These are phyloP conservation scores for Phytophthora multivora DNA, from an alignment of 352 stramenopile genomes.

Conservation along the genomic window DNA sequence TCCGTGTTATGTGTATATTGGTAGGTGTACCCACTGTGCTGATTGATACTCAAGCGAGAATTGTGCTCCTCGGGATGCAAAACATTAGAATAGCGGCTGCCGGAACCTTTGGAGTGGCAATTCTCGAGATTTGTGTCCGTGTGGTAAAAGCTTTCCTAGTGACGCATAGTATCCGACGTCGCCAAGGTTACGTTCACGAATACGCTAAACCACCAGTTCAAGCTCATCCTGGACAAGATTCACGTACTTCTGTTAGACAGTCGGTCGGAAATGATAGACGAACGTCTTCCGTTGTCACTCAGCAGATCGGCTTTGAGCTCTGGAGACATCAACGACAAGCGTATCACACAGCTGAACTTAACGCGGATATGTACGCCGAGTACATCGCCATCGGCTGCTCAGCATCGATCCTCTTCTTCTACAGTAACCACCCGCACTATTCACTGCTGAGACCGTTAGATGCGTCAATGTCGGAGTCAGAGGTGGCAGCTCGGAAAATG, in stretches of 20 bases:
- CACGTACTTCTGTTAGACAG: constrained; percentile 6
- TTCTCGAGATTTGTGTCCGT: constrained; percentile 39
- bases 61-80: constrained; percentile 37
- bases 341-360: constrained; percentile 32
- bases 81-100: constrained; percentile 27
- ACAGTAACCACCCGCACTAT: constrained; percentile 41
- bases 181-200: constrained; percentile 15
- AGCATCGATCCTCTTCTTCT: constrained; percentile 40
- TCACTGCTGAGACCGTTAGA: constrained; percentile 12
- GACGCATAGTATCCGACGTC: constrained; percentile 23
- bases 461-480: constrained; percentile 1
- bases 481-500: constrained; percentile 2
- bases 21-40: constrained; percentile 46
- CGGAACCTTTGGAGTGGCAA: constrained; percentile 34
- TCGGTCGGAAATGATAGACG: constrained; percentile 5
- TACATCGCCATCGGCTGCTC: constrained; percentile 54
- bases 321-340: constrained; percentile 27
- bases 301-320: constrained; percentile 25
- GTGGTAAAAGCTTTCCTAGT: constrained; percentile 32
- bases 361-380: constrained; percentile 46
- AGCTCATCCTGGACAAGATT: not conserved
- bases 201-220: constrained; percentile 8
- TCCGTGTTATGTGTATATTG: constrained; percentile 44
- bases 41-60: constrained; percentile 51
- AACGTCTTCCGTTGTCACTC: constrained; percentile 7